These are phyloP conservation scores for Diospyros lotus DNA, from an alignment of 148 eudicot genomes.

Conservation along the genomic window DNA sequence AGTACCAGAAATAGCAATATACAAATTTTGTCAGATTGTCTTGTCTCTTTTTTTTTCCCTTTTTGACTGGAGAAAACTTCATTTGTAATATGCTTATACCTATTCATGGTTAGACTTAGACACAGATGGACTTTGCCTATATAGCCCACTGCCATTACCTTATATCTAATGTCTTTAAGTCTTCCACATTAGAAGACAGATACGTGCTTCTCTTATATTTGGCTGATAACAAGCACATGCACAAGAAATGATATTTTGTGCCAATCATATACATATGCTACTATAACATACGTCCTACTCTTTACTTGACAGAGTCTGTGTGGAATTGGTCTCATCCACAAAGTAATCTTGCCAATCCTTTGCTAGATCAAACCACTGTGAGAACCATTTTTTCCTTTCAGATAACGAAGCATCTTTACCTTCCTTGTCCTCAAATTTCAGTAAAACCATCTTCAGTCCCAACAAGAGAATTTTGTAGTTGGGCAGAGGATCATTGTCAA, in stretches of 20 bases:
- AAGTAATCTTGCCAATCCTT: neutral
- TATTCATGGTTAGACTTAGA: neutral
- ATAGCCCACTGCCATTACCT: no score
- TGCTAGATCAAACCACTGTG: neutral
- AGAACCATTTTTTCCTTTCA: neutral
- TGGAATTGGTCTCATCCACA: neutral
- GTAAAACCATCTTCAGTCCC: no score
- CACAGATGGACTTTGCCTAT: neutral
- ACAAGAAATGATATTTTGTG: neutral
- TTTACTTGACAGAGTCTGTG: neutral
- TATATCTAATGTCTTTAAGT: neutral
- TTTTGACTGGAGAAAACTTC: constrained; percentile 1
- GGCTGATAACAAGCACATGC: neutral
- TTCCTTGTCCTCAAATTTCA: no score
- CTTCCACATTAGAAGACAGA: neutral
- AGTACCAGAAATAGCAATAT: neutral
- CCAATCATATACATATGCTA: neutral
- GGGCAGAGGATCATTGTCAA: no score
- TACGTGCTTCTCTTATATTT: neutral
- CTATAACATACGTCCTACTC: neutral
- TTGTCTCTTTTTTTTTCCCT: neutral
- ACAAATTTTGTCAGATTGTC: neutral
- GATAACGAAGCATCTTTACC: neutral
- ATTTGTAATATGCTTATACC: neutral
- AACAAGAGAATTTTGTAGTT: no score